These are phyloP conservation scores for Flaveria robusta DNA, from an alignment of 129 eudicot genomes.

Conservation along the genomic window DNA sequence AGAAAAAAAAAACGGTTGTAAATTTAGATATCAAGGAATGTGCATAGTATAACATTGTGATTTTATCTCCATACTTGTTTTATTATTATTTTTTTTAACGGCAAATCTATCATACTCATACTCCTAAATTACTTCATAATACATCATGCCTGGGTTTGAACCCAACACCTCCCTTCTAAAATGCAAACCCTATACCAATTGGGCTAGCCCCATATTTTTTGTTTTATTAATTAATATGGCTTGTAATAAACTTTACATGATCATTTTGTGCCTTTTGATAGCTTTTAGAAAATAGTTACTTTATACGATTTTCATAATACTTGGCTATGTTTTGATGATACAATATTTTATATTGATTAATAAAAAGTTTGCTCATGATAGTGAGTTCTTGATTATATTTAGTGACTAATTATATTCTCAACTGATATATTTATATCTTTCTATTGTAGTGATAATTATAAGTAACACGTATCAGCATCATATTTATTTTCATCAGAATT, in stretches of 20 bases:
- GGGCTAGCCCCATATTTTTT: too few relatives aligned
- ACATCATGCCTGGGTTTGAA: too few relatives aligned
- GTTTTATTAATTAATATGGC: neutral
- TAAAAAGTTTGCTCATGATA: neutral
- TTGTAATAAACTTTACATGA: neutral
- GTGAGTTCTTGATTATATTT: neutral
- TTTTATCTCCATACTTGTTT: neutral
- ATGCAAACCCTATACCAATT: too few relatives aligned
- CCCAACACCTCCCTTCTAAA: too few relatives aligned
- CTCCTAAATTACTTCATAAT: too few relatives aligned
- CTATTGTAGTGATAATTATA: too few relatives aligned
- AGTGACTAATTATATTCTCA: too few relatives aligned
- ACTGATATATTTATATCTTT: too few relatives aligned
- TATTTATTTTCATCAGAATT: too few relatives aligned
- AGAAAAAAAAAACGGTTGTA: neutral
- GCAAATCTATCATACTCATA: too few relatives aligned
- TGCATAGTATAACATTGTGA: neutral
- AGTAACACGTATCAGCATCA: too few relatives aligned
- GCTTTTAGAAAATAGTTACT: neutral
- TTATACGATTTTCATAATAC: neutral
- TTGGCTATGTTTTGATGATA: neutral
- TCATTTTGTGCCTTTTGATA: slow-evolving; percentile 1
- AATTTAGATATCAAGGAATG: neutral
- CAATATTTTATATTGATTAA: neutral
- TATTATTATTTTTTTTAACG: neutral